Conservation (phyloP, 805 yeast genomes). For the Starmerella scarabaei region DNA sequence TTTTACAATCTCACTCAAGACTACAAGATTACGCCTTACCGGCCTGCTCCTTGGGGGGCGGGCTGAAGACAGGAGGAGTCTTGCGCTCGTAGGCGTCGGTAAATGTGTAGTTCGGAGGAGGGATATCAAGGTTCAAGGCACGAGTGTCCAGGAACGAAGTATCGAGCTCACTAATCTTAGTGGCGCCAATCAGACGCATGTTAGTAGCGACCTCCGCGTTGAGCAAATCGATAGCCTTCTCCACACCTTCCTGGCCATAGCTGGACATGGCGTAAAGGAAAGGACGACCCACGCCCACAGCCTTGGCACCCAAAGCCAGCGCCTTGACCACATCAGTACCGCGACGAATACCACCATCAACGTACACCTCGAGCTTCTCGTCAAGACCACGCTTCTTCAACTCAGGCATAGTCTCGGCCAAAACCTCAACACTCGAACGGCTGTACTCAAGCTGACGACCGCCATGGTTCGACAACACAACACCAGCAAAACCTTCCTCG, state of each 20-base stretch:
- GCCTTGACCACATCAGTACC: slow-evolving; percentile 69
- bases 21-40: no score
- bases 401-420: slow-evolving; percentile 53
- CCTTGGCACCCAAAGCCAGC: slow-evolving; percentile 61
- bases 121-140: slow-evolving; percentile 28
- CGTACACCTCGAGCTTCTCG: slow-evolving; percentile 45
- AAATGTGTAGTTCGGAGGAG: slow-evolving; percentile 18
- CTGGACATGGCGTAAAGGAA: slow-evolving; percentile 63
- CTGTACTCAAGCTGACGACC: slow-evolving; percentile 80
- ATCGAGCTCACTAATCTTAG: slow-evolving; percentile 44
- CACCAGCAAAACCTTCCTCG: slow-evolving; percentile 59
- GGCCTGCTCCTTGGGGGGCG: no score
- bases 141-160: slow-evolving; percentile 48
- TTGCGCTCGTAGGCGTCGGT: slow-evolving; percentile 19
- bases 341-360: slow-evolving; percentile 69
- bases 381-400: slow-evolving; percentile 24
- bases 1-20: no score
- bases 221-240: slow-evolving; percentile 49
- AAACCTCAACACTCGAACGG: slow-evolving; percentile 55
- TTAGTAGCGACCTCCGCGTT: slow-evolving; percentile 60
- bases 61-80: no score
- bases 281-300: slow-evolving; percentile 65
- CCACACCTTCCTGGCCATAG: slow-evolving; percentile 65
- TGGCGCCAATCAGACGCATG: slow-evolving; percentile 70
- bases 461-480: slow-evolving; percentile 81